Evolutionary conservation across 371 early-diverging fungal genomes (phyloP), one percentile per base, ranked within the genome.

Genomic region (Mortierella sp.): DNA sequence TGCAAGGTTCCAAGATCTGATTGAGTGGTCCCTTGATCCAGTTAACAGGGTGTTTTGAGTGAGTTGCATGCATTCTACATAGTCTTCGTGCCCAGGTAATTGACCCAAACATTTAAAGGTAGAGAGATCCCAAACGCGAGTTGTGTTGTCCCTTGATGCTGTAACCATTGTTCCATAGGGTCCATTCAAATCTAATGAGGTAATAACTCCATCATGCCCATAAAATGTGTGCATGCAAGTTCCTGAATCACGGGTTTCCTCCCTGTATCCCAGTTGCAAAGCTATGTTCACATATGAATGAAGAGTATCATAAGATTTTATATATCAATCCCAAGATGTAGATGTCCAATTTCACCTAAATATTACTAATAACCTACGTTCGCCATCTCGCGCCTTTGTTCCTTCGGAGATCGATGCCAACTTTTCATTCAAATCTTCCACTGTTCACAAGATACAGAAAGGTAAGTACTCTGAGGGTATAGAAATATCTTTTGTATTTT

Each of bases 1-100:
- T 16, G 90, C 83, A 24, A 96, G 78, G 70, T 97, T 93, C 97
- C 97, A 97, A 64, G 92, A 91, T 49, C 93, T 88, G 61, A 96
- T 91, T 11, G 94, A 90, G 52, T 89, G 85, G 73, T 97, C 96
- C 57, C 93, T 92, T 3, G 95, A 90, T 16, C 95, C 96, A 10
- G 95, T 94, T 68, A 95, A 85, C 24, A 96, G 85, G 18, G 86
- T 90, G 64, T 90, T 85, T 22, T 89, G 89, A 40, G 73, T 71
- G 22, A 94, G 84, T 68, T 94, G 96, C 28, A 95, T 87, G 52
- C 93, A 88, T 40, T 93, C 88, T 18, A 93, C 88, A 28, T 86
- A 74, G 28, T 89, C 91, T 39, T 86, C 69, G 69, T 92, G 93
- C 1, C 90, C 93, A 43, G 87, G 85, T 37, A 94, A 71, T 6